Evolutionary conservation across 1,284 basidiomycete species (phyloP).

Genomic region (Kalmanozyma brasiliensis): DNA sequence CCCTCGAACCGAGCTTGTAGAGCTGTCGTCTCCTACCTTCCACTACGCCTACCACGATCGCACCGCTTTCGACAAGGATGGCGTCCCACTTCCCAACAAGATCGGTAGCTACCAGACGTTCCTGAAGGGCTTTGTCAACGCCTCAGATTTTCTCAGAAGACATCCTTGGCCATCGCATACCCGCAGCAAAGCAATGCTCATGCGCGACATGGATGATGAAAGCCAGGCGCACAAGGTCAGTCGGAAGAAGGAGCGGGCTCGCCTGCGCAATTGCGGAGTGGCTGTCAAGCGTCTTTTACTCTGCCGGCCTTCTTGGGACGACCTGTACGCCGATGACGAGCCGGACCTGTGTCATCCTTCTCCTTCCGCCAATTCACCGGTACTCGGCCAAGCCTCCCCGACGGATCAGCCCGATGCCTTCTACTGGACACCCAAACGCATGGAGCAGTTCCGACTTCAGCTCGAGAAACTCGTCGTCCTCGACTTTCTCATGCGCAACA

Average conservation of each 20-base stretch:
- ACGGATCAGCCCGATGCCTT: constrained; percentile 69
- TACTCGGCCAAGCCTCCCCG: not conserved
- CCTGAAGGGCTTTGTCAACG: constrained; percentile 84
- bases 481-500: constrained; percentile 90
- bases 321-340: constrained; percentile 70
- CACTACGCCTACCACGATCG: constrained; percentile 62
- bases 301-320: constrained; percentile 77
- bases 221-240: constrained; percentile 69
- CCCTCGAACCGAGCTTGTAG: constrained; percentile 84
- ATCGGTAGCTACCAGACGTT: constrained; percentile 91
- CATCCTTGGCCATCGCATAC: constrained; percentile 88
- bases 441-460: constrained; percentile 83
- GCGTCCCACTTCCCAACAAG: constrained; percentile 56
- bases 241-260: constrained; percentile 54
- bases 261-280: constrained; percentile 57
- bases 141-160: constrained; percentile 83
- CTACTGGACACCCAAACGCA: constrained; percentile 81
- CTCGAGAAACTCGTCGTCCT: constrained; percentile 77
- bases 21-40: constrained; percentile 73
- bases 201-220: constrained; percentile 81
- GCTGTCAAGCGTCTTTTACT: constrained; percentile 60
- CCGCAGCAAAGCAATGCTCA: constrained; percentile 70
- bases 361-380: constrained; percentile 70
- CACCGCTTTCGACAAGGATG: constrained; percentile 46
- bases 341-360: constrained; percentile 58